Conservation (phyloP, 306 rosid genomes). For the Rosa chinensis region DNA sequence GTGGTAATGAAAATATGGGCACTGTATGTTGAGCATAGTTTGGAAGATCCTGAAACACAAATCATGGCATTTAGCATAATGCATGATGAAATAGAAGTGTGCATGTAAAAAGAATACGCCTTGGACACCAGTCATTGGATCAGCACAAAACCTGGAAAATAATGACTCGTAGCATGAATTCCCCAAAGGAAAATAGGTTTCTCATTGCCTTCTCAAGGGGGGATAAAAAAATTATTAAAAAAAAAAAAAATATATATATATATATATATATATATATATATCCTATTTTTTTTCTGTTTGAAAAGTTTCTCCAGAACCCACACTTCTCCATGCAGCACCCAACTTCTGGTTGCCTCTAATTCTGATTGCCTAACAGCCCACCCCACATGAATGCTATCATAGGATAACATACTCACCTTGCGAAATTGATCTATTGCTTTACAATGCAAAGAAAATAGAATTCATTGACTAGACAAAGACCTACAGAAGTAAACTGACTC, state of each 20-base stretch:
- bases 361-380: neutral
- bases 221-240: neutral
- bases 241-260: too few relatives aligned
- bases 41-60: conserved; percentile 89
- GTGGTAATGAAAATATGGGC: conserved; percentile 92
- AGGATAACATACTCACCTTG: neutral
- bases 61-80: neutral
- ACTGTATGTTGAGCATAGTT: conserved; percentile 96
- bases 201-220: neutral
- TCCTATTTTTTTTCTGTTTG: neutral
- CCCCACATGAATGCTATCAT: neutral
- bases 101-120: neutral
- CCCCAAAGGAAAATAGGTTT: neutral
- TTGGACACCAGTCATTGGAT: neutral
- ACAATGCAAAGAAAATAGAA: neutral
- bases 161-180: neutral
- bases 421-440: neutral
- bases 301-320: neutral
- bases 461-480: neutral
- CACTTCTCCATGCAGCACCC: neutral
- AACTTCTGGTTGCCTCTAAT: neutral
- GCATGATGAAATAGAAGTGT: neutral
- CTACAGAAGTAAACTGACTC: neutral
- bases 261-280: neutral
- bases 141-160: neutral